Base-by-base conservation (phyloP, 139 green algal genomes). In the Picochlorum sp. region DNA sequence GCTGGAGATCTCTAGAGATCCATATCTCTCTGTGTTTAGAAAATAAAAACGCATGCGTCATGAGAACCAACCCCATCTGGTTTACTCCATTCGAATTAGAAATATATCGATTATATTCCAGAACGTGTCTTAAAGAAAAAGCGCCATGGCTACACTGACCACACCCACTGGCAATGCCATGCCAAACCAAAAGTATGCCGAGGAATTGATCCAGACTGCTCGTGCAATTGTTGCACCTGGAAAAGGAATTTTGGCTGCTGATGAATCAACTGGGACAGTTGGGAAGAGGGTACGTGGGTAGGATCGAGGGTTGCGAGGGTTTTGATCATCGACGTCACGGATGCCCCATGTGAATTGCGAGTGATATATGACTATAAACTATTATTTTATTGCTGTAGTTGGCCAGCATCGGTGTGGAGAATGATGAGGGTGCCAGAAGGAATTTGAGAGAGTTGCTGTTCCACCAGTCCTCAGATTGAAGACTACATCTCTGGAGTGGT, bases 221-320 rank as follows among this genome's bases (percentile, higher is more conserved):
- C 65, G 65, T 26, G 67, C 73, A 8, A 82, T 88, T 28, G 68
- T 57, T 21, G 70, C 75, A 0, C 66, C 72, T 9, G 82, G 82
- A 47, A 88, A 89, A 64, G 82, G 82, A 47, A 89, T 89, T 26
- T 71, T 89, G 2, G 83, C 83, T 4, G 82, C 83, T 16, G 83
- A 89, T 66, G 83, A 89, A 73, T 79, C 62, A 62, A 87, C 82
- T 6, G 82, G 70, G 21, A 89, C 83, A 16, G 82, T 85, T 15
- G 83, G 83, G n/a, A 89, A 89, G 63, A 65, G 82, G 78, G 73
- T 85, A 61, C 60, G 69, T 41, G 47, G 34, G 34, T 41, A 41
- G 34, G 34, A 14, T 41, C 34, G 34, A 41, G 34, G 34, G 34
- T 41, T 41, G 34, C 34, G 34, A 41, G 34, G 34, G 34, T 41